Base-by-base conservation (phyloP, 148 eudicot genomes). In the Chenopodium quinoa region DNA sequence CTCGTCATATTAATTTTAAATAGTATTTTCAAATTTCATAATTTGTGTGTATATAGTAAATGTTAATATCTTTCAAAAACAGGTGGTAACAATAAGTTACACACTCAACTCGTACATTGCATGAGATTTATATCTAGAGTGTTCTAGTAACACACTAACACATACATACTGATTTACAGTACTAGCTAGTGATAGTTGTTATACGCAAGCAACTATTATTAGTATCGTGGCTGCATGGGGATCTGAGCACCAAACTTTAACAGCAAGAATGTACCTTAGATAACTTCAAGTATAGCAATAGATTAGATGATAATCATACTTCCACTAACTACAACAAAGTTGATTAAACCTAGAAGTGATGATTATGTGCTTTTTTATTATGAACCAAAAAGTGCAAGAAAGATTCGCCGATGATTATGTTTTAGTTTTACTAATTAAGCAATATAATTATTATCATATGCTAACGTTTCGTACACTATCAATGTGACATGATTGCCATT, bases 351-450 rank as follows among this genome's bases (percentile, higher is more conserved):
- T 71, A 34, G 73, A 71, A 37, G n/a, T 37, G 0, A 37, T 71
- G 23, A 71, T 40, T 3, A 20, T 20, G 48, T 71, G 44, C 47
- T n/a, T 69, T 69, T 69, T 69, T 37, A 71, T 69, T 20, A 71
- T 71, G 50, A 71, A 19, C 44, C 22, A 31, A 71, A 71, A 71
- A 37, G 50, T 40, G 48, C 50, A 71, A 7, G 48, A 71, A 71
- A 71, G 74, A 71, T 71, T 71, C 74, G 50, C 50, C 52, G 50
- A 71, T 71, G 74, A 71, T 71, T 71, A 37, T 71, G 48, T 16
- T 69, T 11, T 71, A 71, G 74, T 69, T 16, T 71, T 20, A 40
- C 50, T 11, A 32, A n/a, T 71, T 40, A 71, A 70, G 74, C 22
- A 71, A 40, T 11, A 13, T 13, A 50, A 20, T 71, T 71, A 71